A percentile compares a stretch with the other conserved stretches of the same genome.
Conservation (phyloP, 208 protist genomes). For the Crithidia fasciculata region DNA sequence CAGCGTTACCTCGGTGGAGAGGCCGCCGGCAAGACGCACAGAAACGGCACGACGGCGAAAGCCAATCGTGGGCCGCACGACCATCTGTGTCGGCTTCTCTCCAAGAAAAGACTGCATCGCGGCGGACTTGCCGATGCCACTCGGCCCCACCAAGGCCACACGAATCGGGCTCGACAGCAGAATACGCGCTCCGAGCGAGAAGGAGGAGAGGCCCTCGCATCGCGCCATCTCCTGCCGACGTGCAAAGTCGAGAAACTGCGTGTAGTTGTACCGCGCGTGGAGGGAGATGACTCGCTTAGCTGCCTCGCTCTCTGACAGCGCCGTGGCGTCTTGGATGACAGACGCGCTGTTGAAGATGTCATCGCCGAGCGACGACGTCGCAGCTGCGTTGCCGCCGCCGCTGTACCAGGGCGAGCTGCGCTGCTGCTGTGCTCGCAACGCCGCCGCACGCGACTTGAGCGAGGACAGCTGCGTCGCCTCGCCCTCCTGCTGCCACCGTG, state of each 20-base stretch:
- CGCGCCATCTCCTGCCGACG: conserved; percentile 77
- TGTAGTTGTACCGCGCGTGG: conserved; percentile 88
- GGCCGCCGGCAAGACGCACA: conserved; percentile 46
- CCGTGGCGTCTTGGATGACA: conserved; percentile 50
- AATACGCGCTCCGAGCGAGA: conserved; percentile 67
- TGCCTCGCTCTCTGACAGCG: conserved; percentile 62
- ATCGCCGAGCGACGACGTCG: background rate
- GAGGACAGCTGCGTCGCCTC: conserved; percentile 37
- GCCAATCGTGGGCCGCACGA: conserved; percentile 60
- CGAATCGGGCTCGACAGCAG: conserved; percentile 77
- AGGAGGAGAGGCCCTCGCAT: conserved; percentile 78
- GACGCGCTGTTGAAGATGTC: conserved; percentile 22
- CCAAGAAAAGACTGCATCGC: conserved; percentile 55
- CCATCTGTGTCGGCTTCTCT: conserved; percentile 14
- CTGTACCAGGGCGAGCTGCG: conserved; percentile 9
- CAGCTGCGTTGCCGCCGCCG: background rate
- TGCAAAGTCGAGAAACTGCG: conserved; percentile 88
- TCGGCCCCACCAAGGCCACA: conserved; percentile 77
- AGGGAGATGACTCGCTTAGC: conserved; percentile 84
- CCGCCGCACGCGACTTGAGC: conserved; percentile 20
- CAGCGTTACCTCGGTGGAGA: conserved; percentile 63
- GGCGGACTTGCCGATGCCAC: conserved; percentile 75
- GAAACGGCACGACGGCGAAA: conserved; percentile 55
- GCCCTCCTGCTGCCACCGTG: conserved; percentile 60
- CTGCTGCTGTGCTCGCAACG: conserved; percentile 19